phyloP scores from a whole-genome alignment of 2,329 filamentous ascomycete species.

The Septoria petroselini region DNA sequence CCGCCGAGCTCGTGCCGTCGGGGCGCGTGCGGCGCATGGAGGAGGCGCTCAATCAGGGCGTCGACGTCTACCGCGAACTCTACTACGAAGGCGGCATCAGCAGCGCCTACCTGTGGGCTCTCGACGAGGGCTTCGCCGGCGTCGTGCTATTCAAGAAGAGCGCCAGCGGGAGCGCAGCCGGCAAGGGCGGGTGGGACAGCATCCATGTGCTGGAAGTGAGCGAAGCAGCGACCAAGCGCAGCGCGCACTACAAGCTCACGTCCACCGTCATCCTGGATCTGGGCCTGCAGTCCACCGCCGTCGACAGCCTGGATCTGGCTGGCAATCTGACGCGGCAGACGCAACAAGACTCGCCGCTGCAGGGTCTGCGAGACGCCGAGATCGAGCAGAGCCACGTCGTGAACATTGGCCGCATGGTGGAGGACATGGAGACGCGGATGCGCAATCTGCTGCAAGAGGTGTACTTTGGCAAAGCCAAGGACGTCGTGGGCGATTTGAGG shows the following conservation, averaged over 20 bases:
- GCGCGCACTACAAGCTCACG: slow-evolving; percentile 95
- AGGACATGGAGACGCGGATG: slow-evolving; percentile 99
- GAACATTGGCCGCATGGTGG: slow-evolving; percentile 89
- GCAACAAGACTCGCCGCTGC: slow-evolving; percentile 80
- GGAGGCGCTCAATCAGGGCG: slow-evolving; percentile 87
- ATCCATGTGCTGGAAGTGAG: slow-evolving; percentile 98
- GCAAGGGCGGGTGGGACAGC: slow-evolving; percentile 74
- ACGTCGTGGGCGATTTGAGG: slow-evolving; percentile 91
- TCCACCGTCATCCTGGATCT: slow-evolving; percentile 93
- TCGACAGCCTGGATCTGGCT: slow-evolving; percentile 86
- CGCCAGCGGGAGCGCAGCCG: slow-evolving; percentile 40
- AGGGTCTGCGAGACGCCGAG: slow-evolving; percentile 49
- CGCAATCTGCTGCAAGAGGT: slow-evolving; percentile 96
- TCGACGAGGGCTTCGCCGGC: slow-evolving; percentile 96
- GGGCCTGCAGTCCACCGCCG: slow-evolving; percentile 61
- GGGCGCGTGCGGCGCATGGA: slow-evolving; percentile 93
- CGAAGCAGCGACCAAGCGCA: slow-evolving; percentile 71
- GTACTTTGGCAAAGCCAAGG: slow-evolving; percentile 98
- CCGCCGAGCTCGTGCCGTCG: slow-evolving; percentile 81
- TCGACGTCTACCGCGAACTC: slow-evolving; percentile 93
- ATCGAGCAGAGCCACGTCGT: slow-evolving; percentile 90
- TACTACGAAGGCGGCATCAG: slow-evolving; percentile 97
- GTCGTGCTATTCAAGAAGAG: slow-evolving; percentile 95
- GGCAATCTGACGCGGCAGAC: slow-evolving; percentile 98
- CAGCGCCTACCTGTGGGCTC: slow-evolving; percentile 96